Conservation (phyloP, 345 rosid species). For the Carallia pectinifolia region DNA sequence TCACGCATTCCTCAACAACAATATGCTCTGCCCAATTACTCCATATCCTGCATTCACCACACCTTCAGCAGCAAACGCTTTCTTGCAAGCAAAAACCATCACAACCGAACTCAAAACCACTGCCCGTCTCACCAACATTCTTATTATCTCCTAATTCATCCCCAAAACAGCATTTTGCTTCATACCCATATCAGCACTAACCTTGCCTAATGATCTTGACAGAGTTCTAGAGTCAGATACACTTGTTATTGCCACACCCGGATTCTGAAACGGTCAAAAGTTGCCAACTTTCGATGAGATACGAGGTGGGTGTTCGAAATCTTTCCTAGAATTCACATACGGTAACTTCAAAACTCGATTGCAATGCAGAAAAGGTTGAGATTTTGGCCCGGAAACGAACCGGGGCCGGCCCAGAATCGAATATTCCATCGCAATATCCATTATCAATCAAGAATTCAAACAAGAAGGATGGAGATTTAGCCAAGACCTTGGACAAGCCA, state of each 20-base stretch:
- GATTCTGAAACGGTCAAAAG: conserved; percentile 17
- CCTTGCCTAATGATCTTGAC: conserved; percentile 27
- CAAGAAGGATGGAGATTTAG: too few species aligned
- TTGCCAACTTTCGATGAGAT: conserved; percentile 20
- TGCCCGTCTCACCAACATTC: conserved; percentile 47
- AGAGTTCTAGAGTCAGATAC: conserved; percentile 23
- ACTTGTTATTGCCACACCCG: conserved; percentile 16
- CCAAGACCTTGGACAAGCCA: too few species aligned
- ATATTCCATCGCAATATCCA: conserved; percentile 49
- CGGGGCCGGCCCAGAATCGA: conserved; percentile 45
- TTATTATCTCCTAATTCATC: conserved; percentile 35
- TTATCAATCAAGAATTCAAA: conserved; percentile 6
- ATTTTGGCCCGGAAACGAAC: conserved; percentile 26
- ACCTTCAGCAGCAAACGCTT: conserved; percentile 67
- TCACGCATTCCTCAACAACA: conserved; percentile 61
- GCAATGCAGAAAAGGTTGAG: conserved; percentile 28
- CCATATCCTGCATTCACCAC: conserved; percentile 68
- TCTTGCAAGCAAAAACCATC: conserved; percentile 50
- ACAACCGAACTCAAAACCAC: conserved; percentile 56
- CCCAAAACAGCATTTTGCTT: conserved; percentile 14
- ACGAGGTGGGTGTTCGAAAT: conserved; percentile 26
- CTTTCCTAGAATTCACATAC: conserved; percentile 20
- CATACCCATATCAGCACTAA: conserved; percentile 23
- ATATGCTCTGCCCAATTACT: conserved; percentile 56
- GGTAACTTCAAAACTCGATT: conserved; percentile 36